Evolutionary conservation across 805 yeast species (phyloP).

Genomic region (Candida jianshihensis): DNA sequence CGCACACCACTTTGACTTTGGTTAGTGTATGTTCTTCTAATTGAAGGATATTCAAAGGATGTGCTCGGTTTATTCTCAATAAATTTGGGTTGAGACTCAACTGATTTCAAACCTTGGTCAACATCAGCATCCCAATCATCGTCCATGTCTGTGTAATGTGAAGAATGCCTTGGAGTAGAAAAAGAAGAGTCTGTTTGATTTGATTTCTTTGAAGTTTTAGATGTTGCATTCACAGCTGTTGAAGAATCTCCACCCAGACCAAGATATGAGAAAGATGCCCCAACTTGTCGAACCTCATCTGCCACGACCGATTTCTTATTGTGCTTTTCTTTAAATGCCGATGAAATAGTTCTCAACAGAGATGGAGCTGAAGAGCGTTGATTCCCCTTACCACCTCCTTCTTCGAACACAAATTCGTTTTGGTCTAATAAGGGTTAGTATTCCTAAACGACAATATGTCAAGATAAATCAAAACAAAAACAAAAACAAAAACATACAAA

Average conservation of each 20-base stretch:
- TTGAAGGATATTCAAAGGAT: constrained; percentile 20
- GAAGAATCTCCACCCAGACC: constrained; percentile 26
- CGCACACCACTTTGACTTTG: constrained; percentile 11
- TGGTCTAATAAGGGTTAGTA: constrained; percentile 14
- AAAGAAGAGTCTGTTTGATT: constrained; percentile 10
- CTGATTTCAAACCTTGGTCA: constrained; percentile 27
- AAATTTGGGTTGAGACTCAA: constrained; percentile 25
- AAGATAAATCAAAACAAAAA: neutral
- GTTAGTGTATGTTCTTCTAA: constrained; percentile 22
- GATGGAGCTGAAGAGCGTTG: constrained; percentile 39
- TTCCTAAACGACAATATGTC: neutral
- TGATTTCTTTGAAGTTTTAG: constrained; percentile 6
- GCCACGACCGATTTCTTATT: constrained; percentile 22
- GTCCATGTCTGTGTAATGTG: constrained; percentile 61
- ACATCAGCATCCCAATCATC: constrained; percentile 91
- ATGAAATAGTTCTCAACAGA: constrained; percentile 16
- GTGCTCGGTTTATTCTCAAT: constrained; percentile 16
- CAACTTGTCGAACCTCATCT: constrained; percentile 37
- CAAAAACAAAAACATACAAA: too few species aligned
- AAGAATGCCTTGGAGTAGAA: constrained; percentile 23
- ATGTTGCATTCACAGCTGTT: constrained; percentile 11
- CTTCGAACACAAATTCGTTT: constrained; percentile 61
- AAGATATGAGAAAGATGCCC: constrained; percentile 52
- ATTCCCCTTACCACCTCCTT: constrained; percentile 62
- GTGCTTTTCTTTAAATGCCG: constrained; percentile 20